Evolutionary conservation across 805 yeast species (phyloP), one percentile per base, ranked within the genome.

Genomic region (Gaillardinia entomophila): DNA sequence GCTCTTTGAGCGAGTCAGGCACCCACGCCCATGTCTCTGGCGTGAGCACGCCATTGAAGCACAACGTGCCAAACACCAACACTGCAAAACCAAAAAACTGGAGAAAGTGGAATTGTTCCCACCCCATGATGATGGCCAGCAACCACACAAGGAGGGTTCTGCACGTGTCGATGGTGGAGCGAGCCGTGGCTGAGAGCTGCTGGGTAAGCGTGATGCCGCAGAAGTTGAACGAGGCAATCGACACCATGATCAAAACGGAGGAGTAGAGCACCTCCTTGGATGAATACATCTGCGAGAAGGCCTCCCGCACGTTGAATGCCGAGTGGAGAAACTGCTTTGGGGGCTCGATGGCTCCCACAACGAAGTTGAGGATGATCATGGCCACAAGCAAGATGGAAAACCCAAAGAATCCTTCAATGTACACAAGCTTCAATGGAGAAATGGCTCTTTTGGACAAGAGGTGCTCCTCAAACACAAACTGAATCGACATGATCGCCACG

Each of bases 91-190:
- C 94, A 13, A 71, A 18, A 14, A 77, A 58, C 52, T 84, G 94
- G 32, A 79, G 54, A n/a, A 60, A 45, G 14, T 66, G 66, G 57
- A 82, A 84, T 1, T 65, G 46, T 54, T 84, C 92, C 94, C 92
- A 84, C 3, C 90, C 92, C 41, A 83, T 47, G 15, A 55, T 32
- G 31, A 84, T 59, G 0, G 92, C 84, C 6, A 81, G 71, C 1
- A 79, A 24, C 94, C 94, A 84, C 12, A 84, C 89, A 17, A 81
- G 55, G 16, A 82, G 56, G 0, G 92, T 83, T 42, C 94, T 68
- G 37, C 83, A 79, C 0, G 88, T 79, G 48, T 84, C 94, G 31
- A 84, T 73, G 2, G 92, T 84, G 15, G 87, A 77, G 48, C 92
- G 66, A 2, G 89, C 70, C 1, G 94, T 83, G 22, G 94, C 92